Evolutionary conservation across 192 early-diverging fungal genomes (phyloP), one percentile per base, ranked within the genome.

Genomic region (Diversispora epigaea): DNA sequence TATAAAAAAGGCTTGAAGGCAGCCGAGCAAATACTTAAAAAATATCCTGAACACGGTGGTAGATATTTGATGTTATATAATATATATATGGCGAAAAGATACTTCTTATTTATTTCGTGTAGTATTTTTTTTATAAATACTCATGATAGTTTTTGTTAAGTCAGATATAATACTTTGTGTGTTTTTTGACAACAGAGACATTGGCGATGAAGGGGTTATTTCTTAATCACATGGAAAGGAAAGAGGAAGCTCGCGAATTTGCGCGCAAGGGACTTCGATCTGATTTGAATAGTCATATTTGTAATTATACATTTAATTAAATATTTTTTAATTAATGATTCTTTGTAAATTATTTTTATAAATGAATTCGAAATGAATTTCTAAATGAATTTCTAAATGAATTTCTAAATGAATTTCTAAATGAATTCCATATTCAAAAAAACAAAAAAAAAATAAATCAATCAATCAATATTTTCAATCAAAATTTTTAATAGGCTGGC

Each of bases 171-270:
- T 32, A 56, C 58, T 63, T 63, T 25, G 49, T 39, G 58, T 55
- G 12, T 22, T 77, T 6, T 44, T 8, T 60, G 21, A 8, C 41
- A 32, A 65, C 73, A 89, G 97, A 99, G 79, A 95, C 97, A 3
- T 84, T 95, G 73, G 94, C 96, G 4, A 89, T 99, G 89, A 97
- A 96, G 77, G 96, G 95, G 17, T 85, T 99, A 68, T 97, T 99
- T 80, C 82, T 93, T 67, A 89, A 92, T 75, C 86, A 94, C 73
- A 77, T 98, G 82, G 95, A 96, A 62, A 91, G 93, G 79, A 94
- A 93, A 77, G 93, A 96, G 39, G 96, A 99, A 78, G 96, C 88
- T 8, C 92, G 95, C 73, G 92, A 93, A 22, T 81, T 83, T 72
- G 93, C 96, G 61, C 95, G 94, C 80, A 90, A 90, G 75, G 96